A percentile compares a stretch with the other conserved stretches of the same genome.
These are phyloP conservation scores for Podospora bellae-mahoneyi DNA, from an alignment of 495 filamentous ascomycete genomes.

Conservation along the genomic window DNA sequence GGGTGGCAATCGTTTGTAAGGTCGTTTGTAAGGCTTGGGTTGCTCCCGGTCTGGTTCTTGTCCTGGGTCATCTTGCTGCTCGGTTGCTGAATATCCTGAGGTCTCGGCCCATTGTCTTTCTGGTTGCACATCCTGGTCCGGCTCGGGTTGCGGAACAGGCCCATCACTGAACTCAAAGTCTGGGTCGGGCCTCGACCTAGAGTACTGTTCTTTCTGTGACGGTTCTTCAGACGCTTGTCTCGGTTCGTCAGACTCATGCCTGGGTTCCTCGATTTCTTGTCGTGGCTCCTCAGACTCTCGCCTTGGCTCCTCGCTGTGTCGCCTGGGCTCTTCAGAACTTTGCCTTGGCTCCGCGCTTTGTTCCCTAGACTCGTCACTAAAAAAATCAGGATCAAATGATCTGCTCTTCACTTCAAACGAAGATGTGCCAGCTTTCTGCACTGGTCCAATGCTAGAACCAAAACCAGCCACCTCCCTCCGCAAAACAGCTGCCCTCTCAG, in stretches of 20 bases:
- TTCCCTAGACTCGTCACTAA: background rate
- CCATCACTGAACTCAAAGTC: background rate
- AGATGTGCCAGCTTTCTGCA: background rate
- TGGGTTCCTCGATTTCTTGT: background rate
- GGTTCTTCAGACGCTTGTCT: background rate
- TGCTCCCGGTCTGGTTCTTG: background rate
- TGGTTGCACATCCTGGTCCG: background rate
- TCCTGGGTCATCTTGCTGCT: background rate
- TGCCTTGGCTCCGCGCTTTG: background rate
- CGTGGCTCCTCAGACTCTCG: background rate
- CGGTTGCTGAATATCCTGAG: background rate
- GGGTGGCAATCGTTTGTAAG: background rate
- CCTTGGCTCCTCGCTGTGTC: background rate
- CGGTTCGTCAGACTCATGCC: background rate
- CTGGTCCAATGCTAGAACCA: background rate
- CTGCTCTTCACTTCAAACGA: background rate
- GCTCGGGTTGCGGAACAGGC: background rate
- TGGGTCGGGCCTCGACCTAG: background rate
- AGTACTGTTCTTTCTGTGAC: background rate
- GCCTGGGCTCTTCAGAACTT: background rate
- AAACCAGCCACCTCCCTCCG: background rate
- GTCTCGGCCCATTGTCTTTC: background rate
- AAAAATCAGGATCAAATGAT: background rate
- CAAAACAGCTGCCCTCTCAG: background rate
- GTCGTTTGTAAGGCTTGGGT: background rate